A percentile compares a stretch with the other conserved stretches of the same genome.
phyloP scores from a whole-genome alignment of 176 grass and related monocot species.

The Metroxylon sagu region DNA sequence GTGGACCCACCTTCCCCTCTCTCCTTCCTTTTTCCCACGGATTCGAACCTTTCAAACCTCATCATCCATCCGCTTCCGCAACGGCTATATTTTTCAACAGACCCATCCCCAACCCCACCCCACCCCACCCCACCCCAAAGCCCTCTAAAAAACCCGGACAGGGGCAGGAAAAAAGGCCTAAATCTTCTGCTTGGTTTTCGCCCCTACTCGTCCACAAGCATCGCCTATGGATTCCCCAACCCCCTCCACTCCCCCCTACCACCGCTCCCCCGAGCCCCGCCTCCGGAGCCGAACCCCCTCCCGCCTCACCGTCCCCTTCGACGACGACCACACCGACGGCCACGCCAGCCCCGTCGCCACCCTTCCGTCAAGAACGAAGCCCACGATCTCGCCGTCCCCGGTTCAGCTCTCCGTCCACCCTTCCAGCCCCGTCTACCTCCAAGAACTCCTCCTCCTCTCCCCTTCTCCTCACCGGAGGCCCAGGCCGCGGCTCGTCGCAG shows the following conservation, averaged over 20 bases:
- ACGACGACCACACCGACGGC: neutral
- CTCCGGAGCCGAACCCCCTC: conserved; percentile 9
- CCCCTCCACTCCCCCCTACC: conserved; percentile 4
- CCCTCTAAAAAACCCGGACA: too few relatives aligned
- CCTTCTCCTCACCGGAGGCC: conserved; percentile 28
- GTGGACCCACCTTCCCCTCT: too few relatives aligned
- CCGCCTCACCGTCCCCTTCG: neutral
- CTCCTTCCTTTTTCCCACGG: too few relatives aligned
- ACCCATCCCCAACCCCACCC: too few relatives aligned
- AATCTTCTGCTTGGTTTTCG: too few relatives aligned
- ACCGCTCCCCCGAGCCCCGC: conserved; percentile 4
- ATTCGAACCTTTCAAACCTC: too few relatives aligned
- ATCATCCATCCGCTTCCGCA: too few relatives aligned
- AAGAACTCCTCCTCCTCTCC: conserved; percentile 60
- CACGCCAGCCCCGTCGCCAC: conserved; percentile 21
- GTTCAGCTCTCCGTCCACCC: conserved; percentile 31
- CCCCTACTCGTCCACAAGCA: too few relatives aligned
- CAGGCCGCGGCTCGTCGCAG: conserved; percentile 15
- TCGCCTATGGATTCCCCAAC: conserved; percentile 5
- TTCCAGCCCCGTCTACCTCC: conserved; percentile 27
- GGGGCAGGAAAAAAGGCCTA: too few relatives aligned
- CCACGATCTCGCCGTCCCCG: conserved; percentile 33
- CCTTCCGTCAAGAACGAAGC: conserved; percentile 20
- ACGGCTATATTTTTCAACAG: too few relatives aligned
- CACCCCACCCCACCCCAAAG: too few relatives aligned